Base-by-base conservation (phyloP, 2,329 filamentous ascomycete species). In the Diaporthe nobilis region DNA sequence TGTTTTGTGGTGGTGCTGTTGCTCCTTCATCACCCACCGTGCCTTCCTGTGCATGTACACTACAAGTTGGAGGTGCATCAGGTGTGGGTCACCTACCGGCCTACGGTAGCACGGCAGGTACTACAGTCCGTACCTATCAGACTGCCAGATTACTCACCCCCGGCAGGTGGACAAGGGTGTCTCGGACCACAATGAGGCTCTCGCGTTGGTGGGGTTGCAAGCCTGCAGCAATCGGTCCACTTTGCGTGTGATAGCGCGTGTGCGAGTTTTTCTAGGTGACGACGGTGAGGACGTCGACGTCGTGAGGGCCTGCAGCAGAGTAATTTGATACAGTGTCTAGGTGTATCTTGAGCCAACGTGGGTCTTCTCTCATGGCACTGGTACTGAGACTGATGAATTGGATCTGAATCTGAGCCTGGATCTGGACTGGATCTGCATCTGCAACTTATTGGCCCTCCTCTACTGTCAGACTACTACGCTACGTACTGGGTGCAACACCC, bases 131-230 rank as follows among this genome's bases (percentile, higher is more conserved):
- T 39, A 39, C 37, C 37, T 39, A 42, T 25, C 3, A 28, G 37
- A 28, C 8, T 63, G 58, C 13, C 58, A 28, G 28, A 10, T 47
- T 47, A 65, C 60, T 47, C 25, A 47, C 17, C 42, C 25, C 42
- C 31, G 55, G 55, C 20, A 28, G 58, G 37, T 0, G 4, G 7
- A 15, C 47, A 65, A 58, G 65, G 75, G 22, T 61, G 17, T 42
- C 72, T 63, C 72, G 53, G 42, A 17, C 72, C 72, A 72, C 73
- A 25, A 3, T 76, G 72, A 63, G 75, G 72, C 68, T 72, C 75
- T 44, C 47, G 60, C 72, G 67, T 25, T 39, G 25, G 71, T 61
- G 42, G 55, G 57, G 49, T 49, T 17, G 65, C 34, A 42, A 22
- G 37, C 17, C 6, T 55, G 65, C 65, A 42, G 31, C 31, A 51